phyloP scores from a whole-genome alignment of 352 stramenopile species.

The Globisporangium cystogenes region DNA sequence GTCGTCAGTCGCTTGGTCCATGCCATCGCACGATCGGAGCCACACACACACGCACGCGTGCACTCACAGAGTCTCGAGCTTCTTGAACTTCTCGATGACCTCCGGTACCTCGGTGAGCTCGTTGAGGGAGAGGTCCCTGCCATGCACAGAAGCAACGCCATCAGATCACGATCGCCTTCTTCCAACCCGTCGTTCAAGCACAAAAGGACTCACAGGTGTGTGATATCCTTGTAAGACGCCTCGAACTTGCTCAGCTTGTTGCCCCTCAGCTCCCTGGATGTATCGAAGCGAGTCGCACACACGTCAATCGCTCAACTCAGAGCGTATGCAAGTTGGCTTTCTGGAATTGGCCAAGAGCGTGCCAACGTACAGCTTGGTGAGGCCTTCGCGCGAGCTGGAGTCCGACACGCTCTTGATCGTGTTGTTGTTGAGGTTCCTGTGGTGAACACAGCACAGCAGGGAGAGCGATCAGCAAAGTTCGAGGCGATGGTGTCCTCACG shows the following conservation, averaged over 20 bases:
- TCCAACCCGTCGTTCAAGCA: no score
- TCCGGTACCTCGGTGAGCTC: not conserved
- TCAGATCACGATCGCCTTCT: not conserved
- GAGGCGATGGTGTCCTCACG: not conserved
- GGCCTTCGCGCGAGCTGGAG: not conserved
- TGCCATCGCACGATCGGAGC: no score
- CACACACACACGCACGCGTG: no score
- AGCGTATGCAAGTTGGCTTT: not conserved
- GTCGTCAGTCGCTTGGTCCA: no score
- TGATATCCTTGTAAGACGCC: constrained; percentile 6
- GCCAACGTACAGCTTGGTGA: not conserved
- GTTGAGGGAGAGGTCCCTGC: constrained; percentile 1
- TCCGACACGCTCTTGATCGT: not conserved
- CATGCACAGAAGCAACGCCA: not conserved
- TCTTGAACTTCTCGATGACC: not conserved
- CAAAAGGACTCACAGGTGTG: not conserved
- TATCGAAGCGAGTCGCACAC: not conserved
- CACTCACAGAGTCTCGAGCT: constrained; percentile 2
- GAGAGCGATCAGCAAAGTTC: not conserved
- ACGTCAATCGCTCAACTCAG: not conserved
- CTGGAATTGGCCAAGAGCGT: no score
- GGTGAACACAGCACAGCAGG: not conserved
- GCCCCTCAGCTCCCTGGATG: not conserved
- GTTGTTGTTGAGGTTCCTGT: constrained; percentile 1
- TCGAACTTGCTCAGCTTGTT: not conserved